Base-by-base conservation (phyloP, 2,329 filamentous ascomycete species). In the Fusarium compactum region DNA sequence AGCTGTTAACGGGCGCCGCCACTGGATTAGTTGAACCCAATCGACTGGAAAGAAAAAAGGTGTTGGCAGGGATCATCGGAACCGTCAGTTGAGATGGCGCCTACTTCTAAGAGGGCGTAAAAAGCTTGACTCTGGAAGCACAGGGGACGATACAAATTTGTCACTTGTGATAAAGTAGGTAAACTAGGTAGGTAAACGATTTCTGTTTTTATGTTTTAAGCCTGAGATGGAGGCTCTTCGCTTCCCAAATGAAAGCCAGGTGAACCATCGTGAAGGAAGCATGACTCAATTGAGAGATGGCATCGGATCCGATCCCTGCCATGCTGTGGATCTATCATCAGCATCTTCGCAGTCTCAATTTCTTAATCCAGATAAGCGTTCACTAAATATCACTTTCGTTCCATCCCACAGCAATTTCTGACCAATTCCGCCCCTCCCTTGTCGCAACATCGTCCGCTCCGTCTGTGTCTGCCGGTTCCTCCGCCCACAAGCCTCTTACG, bases 401-500 rank as follows among this genome's bases (percentile, higher is more conserved):
- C 45, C 14, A 32, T 29, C 15, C 38, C 47, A 30, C 47, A 45
- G 5, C 22, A 41, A 38, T 27, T 15, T 27, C 12, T 27, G 46
- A 43, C 53, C 58, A 48, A 52, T 71, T 64, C 57, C 59, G 56
- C 44, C 44, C 48, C 43, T 59, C 44, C 52, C 24, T 50, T 32
- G 34, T 34, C 44, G 22, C 30, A 38, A 38, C 15, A n/a, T 43
- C 24, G 30, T 29, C 12, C 30, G n/a, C 25, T 20, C 63, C 54
- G 51, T 53, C 58, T 34, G 8, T 34, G 55, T 69, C 44, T 66
- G 45, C 69, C 65, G 61, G 25, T 30, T 52, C 32, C 50, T 29
- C 38, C 27, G 34, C 24, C 48, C 50, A 34, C 58, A 70, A 74
- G 67, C 72, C 69, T 44, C 71, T 67, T 66, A 72, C 64, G 56